Evolutionary conservation across 305 asterid species (phyloP).

Genomic region (Plantago rigida): DNA sequence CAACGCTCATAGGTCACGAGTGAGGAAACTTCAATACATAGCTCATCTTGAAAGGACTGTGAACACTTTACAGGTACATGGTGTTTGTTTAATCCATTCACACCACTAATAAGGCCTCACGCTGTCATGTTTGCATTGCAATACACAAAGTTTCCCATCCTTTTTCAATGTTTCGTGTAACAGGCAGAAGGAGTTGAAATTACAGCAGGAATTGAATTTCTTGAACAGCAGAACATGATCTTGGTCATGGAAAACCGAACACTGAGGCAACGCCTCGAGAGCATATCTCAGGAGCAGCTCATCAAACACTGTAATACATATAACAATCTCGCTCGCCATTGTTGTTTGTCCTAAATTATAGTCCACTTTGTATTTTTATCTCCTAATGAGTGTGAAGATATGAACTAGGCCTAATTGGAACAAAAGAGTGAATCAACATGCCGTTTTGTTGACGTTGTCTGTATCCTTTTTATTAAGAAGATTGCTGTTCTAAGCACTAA

Average conservation of each 20-base stretch:
- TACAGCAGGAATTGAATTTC: conserved; percentile 63
- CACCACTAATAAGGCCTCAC: not conserved
- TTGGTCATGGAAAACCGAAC: conserved; percentile 74
- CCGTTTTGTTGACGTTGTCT: too few species aligned
- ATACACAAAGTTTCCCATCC: conserved; percentile 2
- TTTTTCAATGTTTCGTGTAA: conserved; percentile 7
- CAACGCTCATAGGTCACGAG: conserved; percentile 78
- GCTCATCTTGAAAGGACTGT: conserved; percentile 78
- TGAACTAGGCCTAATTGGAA: too few species aligned
- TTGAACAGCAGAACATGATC: conserved; percentile 70
- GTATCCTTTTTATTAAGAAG: too few species aligned
- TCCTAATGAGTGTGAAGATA: too few species aligned
- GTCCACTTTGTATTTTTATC: too few species aligned
- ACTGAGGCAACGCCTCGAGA: conserved; percentile 68
- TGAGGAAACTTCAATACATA: conserved; percentile 82
- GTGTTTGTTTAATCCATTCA: not conserved
- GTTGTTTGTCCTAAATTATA: too few species aligned
- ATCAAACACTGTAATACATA: conserved; percentile 51
- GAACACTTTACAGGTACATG: conserved; percentile 53
- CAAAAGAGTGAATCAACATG: too few species aligned
- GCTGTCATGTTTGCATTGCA: not conserved
- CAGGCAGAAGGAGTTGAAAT: conserved; percentile 64
- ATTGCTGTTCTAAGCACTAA: too few species aligned
- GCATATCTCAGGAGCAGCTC: conserved; percentile 61
- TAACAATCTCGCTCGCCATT: too few species aligned